These are phyloP conservation scores for Diaporthe vexans DNA, from an alignment of 2,329 filamentous ascomycete species.

Conservation along the genomic window DNA sequence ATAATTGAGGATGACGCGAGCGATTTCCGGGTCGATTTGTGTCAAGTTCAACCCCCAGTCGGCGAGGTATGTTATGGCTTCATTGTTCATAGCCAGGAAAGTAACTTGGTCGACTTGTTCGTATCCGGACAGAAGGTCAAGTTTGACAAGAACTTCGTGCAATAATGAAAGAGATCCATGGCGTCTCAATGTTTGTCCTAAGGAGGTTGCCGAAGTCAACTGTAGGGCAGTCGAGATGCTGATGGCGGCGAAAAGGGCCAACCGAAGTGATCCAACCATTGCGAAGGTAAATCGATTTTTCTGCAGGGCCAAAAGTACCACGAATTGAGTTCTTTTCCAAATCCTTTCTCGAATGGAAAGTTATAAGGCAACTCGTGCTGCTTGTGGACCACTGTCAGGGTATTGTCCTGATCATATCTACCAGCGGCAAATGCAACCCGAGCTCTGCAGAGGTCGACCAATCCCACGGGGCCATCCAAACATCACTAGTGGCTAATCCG, in stretches of 20 bases:
- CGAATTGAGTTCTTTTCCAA: neutral
- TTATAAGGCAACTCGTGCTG: neutral
- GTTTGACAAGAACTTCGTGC: neutral
- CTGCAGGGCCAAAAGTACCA: neutral
- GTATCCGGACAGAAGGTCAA: neutral
- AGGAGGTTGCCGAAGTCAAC: neutral
- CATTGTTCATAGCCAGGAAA: conserved; percentile 4
- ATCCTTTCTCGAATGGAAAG: neutral
- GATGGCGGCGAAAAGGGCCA: neutral
- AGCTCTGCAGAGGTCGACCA: neutral
- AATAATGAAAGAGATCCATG: conserved; percentile 7
- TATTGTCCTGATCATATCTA: neutral
- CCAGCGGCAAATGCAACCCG: conserved; percentile 2
- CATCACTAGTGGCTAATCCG: neutral
- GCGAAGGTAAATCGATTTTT: neutral
- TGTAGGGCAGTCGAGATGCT: neutral
- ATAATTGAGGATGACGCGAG: neutral
- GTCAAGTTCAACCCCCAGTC: conserved; percentile 16
- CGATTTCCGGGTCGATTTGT: neutral
- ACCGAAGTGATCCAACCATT: neutral
- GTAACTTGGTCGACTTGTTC: neutral
- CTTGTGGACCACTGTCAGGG: neutral
- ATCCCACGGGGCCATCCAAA: neutral
- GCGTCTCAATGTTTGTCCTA: neutral
- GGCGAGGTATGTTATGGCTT: conserved; percentile 1